These are phyloP conservation scores for Mycocentrospora acerina DNA, from an alignment of 2,329 filamentous ascomycete genomes.

Conservation along the genomic window DNA sequence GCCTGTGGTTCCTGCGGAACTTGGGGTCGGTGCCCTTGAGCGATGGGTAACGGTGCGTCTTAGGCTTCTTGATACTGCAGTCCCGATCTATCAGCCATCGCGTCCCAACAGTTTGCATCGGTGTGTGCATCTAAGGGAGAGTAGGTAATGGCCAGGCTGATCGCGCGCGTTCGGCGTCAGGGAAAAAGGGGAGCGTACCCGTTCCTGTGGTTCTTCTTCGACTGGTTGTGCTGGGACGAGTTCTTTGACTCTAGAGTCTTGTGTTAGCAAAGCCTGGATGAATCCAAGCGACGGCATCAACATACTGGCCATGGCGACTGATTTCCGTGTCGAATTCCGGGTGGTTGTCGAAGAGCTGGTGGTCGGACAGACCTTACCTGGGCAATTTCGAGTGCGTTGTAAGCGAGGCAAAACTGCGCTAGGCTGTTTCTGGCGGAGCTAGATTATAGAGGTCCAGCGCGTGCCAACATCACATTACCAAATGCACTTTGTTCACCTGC, in stretches of 20 bases:
- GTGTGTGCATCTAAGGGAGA: not conserved
- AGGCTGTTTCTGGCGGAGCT: too few relatives aligned
- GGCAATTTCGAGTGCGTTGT: too few relatives aligned
- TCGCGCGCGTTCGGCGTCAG: conserved; percentile 13
- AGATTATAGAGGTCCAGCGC: too few relatives aligned
- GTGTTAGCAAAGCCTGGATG: conserved; percentile 14
- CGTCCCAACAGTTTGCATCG: conserved; percentile 4
- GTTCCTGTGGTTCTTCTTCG: conserved; percentile 98
- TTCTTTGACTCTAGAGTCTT: conserved; percentile 88
- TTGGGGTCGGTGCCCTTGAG: conserved; percentile 99
- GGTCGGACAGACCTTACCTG: too few relatives aligned
- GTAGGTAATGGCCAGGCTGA: not conserved
- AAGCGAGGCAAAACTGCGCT: too few relatives aligned
- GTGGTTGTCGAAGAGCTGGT: conserved; percentile 29
- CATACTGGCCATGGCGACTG: conserved; percentile 71
- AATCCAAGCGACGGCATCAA: conserved; percentile 26
- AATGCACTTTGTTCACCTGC: too few relatives aligned
- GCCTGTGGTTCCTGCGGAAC: conserved; percentile 99
- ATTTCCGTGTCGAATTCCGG: conserved; percentile 37
- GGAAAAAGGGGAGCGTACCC: conserved; percentile 65
- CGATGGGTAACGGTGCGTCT: conserved; percentile 98
- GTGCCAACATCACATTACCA: too few relatives aligned
- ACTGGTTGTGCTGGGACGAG: conserved; percentile 99
- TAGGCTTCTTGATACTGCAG: conserved; percentile 98
- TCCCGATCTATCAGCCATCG: conserved; percentile 19